Percentiles rank a stretch among this genome's conserved stretches.
phyloP scores from a whole-genome alignment of 225 moss, liverwort and hornwort species.

The Polytrichum commune region DNA sequence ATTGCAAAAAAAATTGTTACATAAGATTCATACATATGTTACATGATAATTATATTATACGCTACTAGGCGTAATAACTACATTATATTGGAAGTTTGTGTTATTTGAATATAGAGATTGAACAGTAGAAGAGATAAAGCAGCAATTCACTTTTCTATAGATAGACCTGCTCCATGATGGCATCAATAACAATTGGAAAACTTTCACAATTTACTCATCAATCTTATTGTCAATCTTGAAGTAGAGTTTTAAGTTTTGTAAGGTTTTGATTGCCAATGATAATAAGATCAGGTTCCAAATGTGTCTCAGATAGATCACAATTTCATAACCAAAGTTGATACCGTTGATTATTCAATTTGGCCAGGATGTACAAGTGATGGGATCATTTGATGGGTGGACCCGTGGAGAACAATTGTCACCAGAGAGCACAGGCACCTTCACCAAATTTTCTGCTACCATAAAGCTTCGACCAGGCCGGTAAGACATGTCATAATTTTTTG shows the following conservation, averaged over 20 bases:
- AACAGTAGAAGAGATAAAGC: no score
- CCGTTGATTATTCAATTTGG: not conserved
- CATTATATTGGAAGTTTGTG: no score
- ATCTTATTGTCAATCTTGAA: not conserved
- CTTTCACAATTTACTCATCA: not conserved
- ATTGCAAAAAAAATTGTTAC: no score
- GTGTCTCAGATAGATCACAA: not conserved
- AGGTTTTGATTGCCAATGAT: not conserved
- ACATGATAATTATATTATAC: no score
- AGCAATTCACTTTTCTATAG: no score
- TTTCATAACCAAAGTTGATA: not conserved
- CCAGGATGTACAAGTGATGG: slow-evolving; percentile 63
- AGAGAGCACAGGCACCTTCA: slow-evolving; percentile 49
- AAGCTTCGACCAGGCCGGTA: slow-evolving; percentile 59
- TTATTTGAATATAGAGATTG: not conserved
- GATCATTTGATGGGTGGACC: slow-evolving; percentile 68
- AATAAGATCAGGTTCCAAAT: not conserved
- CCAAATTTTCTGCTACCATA: slow-evolving; percentile 40
- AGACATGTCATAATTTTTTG: not conserved
- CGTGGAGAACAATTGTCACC: slow-evolving; percentile 60
- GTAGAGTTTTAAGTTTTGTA: not conserved
- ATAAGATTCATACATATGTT: no score
- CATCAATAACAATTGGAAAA: not conserved
- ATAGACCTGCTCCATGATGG: no score
- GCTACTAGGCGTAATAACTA: no score